Evolutionary conservation across 208 protist genomes (phyloP).

Genomic region (Leishmania mexicana): DNA sequence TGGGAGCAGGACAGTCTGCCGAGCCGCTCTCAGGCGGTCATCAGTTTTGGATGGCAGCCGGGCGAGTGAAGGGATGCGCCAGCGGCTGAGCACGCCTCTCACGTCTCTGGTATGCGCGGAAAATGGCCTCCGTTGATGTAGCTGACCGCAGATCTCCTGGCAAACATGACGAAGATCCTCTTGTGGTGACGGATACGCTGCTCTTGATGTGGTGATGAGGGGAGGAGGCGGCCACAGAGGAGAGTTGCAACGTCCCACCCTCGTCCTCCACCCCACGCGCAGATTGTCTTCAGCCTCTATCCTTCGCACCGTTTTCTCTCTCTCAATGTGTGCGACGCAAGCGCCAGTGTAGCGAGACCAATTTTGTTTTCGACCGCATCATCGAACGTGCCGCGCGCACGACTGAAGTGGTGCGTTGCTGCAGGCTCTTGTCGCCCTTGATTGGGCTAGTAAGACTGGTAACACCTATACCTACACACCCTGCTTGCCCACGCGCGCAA

Average conservation of each 20-base stretch:
- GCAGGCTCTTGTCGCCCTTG: not conserved
- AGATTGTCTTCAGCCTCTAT: not conserved
- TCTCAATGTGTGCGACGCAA: not conserved
- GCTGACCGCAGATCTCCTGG: not conserved
- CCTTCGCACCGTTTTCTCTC: not conserved
- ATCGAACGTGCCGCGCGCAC: no score
- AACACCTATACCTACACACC: not conserved
- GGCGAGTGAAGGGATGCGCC: not conserved
- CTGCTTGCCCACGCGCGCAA: not conserved
- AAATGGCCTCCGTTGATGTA: not conserved
- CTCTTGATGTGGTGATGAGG: not conserved
- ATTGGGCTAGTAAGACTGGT: not conserved
- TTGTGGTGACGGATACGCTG: not conserved
- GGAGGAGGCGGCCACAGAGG: not conserved
- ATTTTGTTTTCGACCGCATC: not conserved
- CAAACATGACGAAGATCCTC: not conserved
- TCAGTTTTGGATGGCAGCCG: not conserved
- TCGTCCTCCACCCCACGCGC: not conserved
- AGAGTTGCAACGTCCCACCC: not conserved
- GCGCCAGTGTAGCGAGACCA: not conserved
- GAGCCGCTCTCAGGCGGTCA: not conserved
- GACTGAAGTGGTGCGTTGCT: not conserved
- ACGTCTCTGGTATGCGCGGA: not conserved
- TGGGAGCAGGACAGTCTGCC: not conserved
- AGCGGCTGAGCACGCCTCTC: not conserved